Evolutionary conservation across 371 early-diverging fungal species (phyloP), one percentile per base, ranked within the genome.

Genomic region (Mortierella sp.): DNA sequence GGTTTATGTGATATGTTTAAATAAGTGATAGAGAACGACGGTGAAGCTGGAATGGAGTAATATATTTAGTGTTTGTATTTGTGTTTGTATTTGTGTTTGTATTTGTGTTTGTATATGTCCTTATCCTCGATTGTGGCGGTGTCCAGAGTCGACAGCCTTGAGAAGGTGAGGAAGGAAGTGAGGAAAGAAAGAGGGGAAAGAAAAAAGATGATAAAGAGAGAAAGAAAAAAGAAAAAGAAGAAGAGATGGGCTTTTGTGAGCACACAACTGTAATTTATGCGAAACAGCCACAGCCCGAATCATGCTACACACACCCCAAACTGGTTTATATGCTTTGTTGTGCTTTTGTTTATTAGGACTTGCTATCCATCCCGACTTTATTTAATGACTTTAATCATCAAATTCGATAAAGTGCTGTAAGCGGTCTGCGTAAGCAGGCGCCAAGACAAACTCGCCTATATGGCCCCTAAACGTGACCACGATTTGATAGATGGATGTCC

Each of bases 401-500:
- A 83, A 82, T 26, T 75, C 71, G 26, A 86, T 64, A 65, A 87
- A 87, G 42, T 82, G 75, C 35, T 79, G 61, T 84, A 86, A 80
- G 17, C 86, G 84, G 5, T 73, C 70, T 19, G 66, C 43, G 49
- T 85, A 85, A 42, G 80, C 77, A n/a, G 65, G 69, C 29, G 83
- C 72, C 19, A 88, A 70, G 22, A 63, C 63, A 45, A 88, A 83
- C 1, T 75, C 82, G 26, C 66, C 69, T 40, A 85, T 55, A 31
- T 86, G 85, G 9, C 75, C 77, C 49, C 67, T 68, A 75, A 88
- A 89, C 3, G 85, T 64, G 1, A 72, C 62, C 28, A 77, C 82
- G 57, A 89, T 87, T 54, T 88, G 85, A 64, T 87, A 88, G 54
- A 89, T 85, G 23, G 87, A 84, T 31, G 86, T 85, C 61, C 82